Base-by-base conservation (phyloP, 352 stramenopile genomes). In the Pilasporangium apinafurcum region DNA sequence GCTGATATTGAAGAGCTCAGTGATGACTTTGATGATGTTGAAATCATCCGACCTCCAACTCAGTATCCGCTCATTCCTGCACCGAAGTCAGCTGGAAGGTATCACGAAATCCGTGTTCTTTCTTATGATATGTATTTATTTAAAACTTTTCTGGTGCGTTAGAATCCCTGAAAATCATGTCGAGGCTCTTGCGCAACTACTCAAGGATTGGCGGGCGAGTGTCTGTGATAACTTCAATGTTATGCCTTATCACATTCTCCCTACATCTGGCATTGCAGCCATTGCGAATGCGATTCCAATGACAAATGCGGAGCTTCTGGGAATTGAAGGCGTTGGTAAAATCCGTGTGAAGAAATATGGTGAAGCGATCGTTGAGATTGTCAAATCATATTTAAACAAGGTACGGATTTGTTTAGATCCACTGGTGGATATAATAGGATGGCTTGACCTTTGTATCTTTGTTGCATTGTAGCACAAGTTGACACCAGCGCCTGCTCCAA, bases 231-330 rank as follows among this genome's bases (percentile, higher is more conserved):
- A 70, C 41, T 80, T 83, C 27, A 88, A 89, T 41, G 57, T 85
- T 27, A 94, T 94, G 82, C 82, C 82, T 39, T 94, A 94, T 38
- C 82, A 94, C 26, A 94, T 94, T 39, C 55, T 94, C 20, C 72
- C 82, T 2, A 94, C 79, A 8, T 59, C 65, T 7, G 82, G 82
- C 31, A 94, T 94, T 38, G 79, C 69, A 14, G 59, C 77, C 3
- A 94, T 94, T 42, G 81, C 79, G 24, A 86, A 88, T 47, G 71
- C 75, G 8, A 77, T 86, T 9, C 82, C 82, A 8, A 58, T 86
- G 5, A 79, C 82, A 21, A 91, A 65, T 39, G 68, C 77, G 0
- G 82, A 94, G 32, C 52, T 94, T 4, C 70, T 78, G 4, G 78
- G 84, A 26, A 89, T 94, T 28, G 82, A 94, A 36, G 82, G 82